Evolutionary conservation across 345 rosid species (phyloP), one percentile per base, ranked within the genome.

Genomic region (Salix arbutifolia): DNA sequence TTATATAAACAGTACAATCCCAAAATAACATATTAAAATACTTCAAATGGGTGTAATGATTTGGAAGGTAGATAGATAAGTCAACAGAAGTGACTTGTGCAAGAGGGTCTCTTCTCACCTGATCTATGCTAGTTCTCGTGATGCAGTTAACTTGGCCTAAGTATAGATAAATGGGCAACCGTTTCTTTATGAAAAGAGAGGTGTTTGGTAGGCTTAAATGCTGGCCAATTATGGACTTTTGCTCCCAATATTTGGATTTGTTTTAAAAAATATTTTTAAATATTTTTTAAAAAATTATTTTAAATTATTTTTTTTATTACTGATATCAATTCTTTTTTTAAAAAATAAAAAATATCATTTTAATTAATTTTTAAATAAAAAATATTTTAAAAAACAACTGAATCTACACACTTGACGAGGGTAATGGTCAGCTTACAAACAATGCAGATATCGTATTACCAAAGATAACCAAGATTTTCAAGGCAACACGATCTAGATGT

Each of bases 151-250:
- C 1, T 65, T 46, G 9, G 38, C 58, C 69, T 37, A 68, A 53
- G 31, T 65, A 71, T 66, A 64, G n/a, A 25, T 11, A 64, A 53
- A 71, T 14, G 40, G 14, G 33, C 61, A 44, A 30, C 52, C 50
- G 17, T 61, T n/a, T 66, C n/a, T 8, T n/a, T 0, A 21, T 44
- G 35, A 67, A n/a, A 23, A 14, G 48, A 52, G 58, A 25, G 2
- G 19, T 53, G 28, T 67, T 73, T 78, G 84, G 76, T 83, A 62
- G 77, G 85, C 77, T 79, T 62, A 83, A 70, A 83, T 26, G 67
- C 81, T 74, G 70, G 74, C 78, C 52, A 72, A 61, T 33, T 72
- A 74, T 69, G 44, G 30, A 1, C 17, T 14, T 4, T 35, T 33
- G 35, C 35, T 33, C 6, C 6, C 6, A 33, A 33, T 33, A 33